Evolutionary conservation across 2,329 filamentous ascomycete species (phyloP), one percentile per base, ranked within the genome.

Genomic region (Hypomyces rosellus): DNA sequence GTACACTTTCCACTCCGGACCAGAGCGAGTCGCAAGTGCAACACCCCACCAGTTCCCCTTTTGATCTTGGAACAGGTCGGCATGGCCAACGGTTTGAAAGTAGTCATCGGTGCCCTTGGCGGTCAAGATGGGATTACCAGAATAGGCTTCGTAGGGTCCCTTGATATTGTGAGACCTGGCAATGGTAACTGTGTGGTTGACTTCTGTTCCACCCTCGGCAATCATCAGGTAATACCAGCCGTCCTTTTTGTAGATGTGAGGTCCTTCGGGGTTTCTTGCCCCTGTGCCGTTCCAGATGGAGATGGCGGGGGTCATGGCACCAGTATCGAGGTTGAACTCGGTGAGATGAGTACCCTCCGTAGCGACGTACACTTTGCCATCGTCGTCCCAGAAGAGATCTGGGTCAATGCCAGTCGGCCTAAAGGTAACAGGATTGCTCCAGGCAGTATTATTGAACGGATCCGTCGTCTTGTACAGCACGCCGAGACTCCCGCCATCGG

Each of bases 101-200:
- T 76, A 71, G 0, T 71, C 70, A 14, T 69, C 67, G 0, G 76
- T 57, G 49, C 79, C 71, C 58, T 76, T 78, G 34, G 75, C 72
- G 0, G 75, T 77, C 42, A 84, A 65, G 39, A 86, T 71, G 42
- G 81, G 71, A 49, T 81, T 79, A 43, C 77, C 65, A 0, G 81
- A 80, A 36, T 82, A 80, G 1, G 73, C 63, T 57, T 83, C 77
- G 64, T 84, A 87, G 0, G 82, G 82, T 0, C 83, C 83, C 69
- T 78, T 79, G 51, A 82, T 62, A 61, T 74, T 57, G 48, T 69
- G 60, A 5, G 74, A 69, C 46, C 77, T 70, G 53, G 82, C 67
- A 3, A 86, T 72, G 25, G 81, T 85, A 57, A 76, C 77, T 3
- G 80, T 76, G 57, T 86, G 83, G 0, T 76, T 72, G 52, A 79